A percentile compares a stretch with the other conserved stretches of the same genome.
Conservation (phyloP, 139 green algal species). For the Chlorella sp. region DNA sequence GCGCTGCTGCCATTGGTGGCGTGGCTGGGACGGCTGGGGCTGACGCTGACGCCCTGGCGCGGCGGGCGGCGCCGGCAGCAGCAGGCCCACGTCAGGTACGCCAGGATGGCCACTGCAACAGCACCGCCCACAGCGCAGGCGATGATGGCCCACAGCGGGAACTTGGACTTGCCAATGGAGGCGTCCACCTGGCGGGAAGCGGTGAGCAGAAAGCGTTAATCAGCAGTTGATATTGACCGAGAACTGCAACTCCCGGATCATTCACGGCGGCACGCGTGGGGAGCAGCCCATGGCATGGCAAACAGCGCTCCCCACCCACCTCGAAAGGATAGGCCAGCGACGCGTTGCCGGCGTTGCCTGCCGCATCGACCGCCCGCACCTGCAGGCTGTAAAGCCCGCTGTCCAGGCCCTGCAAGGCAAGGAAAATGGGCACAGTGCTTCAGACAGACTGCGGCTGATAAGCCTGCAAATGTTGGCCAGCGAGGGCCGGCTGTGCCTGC, state of each 20-base stretch:
- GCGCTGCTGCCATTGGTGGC: not conserved
- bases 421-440: not conserved
- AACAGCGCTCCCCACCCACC: not conserved
- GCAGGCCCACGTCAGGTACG: constrained; percentile 14
- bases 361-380: constrained; percentile 40
- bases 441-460: too few relatives aligned
- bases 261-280: not conserved
- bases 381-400: constrained; percentile 39
- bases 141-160: constrained; percentile 42
- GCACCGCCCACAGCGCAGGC: constrained; percentile 18
- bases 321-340: constrained; percentile 36
- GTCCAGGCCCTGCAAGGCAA: constrained; percentile 9
- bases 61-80: constrained; percentile 6
- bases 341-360: constrained; percentile 48
- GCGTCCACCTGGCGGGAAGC: not conserved
- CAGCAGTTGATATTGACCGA: not conserved
- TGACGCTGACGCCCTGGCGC: not conserved
- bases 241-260: not conserved
- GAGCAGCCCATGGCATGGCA: not conserved
- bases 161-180: constrained; percentile 7
- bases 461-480: not conserved
- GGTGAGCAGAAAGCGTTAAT: not conserved
- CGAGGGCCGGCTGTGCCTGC: not conserved
- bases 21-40: not conserved
- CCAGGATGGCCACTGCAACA: constrained; percentile 12